Evolutionary conservation across 768 basidiomycete species (phyloP).

Genomic region (Phlegmacium glaucopus): DNA sequence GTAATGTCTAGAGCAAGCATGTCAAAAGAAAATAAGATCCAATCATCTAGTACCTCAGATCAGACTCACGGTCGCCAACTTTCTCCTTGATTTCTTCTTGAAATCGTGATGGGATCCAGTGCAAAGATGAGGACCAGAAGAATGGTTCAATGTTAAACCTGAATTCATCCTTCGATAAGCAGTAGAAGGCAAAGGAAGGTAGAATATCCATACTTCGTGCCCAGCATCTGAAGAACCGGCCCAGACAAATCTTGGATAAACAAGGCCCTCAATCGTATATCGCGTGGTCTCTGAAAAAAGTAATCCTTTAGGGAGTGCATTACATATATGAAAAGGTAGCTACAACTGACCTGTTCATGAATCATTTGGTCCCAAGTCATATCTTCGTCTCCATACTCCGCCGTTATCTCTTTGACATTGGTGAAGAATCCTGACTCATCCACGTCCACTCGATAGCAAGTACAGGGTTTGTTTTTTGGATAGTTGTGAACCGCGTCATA

Average conservation of each 20-base stretch:
- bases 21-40: neutral
- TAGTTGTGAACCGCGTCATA: conserved; percentile 33
- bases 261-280: conserved; percentile 45
- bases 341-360: conserved; percentile 28
- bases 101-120: conserved; percentile 68
- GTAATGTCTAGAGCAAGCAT: conserved; percentile 45
- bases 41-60: neutral
- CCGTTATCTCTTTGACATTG: conserved; percentile 21
- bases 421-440: conserved; percentile 35
- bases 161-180: conserved; percentile 38
- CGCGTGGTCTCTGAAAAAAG: conserved; percentile 26
- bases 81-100: conserved; percentile 43
- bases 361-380: conserved; percentile 36
- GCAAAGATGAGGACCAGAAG: conserved; percentile 62
- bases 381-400: conserved; percentile 21
- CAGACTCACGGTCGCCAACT: conserved; percentile 49
- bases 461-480: conserved; percentile 21
- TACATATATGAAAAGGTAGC: neutral
- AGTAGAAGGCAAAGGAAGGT: conserved; percentile 25
- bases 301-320: neutral
- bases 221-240: conserved; percentile 58
- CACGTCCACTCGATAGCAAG: conserved; percentile 40
- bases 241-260: conserved; percentile 54
- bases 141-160: conserved; percentile 64
- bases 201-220: conserved; percentile 46